Evolutionary conservation across 441 rosid species (phyloP), one percentile per base, ranked within the genome.

Genomic region (Dalechampia spathulata): DNA sequence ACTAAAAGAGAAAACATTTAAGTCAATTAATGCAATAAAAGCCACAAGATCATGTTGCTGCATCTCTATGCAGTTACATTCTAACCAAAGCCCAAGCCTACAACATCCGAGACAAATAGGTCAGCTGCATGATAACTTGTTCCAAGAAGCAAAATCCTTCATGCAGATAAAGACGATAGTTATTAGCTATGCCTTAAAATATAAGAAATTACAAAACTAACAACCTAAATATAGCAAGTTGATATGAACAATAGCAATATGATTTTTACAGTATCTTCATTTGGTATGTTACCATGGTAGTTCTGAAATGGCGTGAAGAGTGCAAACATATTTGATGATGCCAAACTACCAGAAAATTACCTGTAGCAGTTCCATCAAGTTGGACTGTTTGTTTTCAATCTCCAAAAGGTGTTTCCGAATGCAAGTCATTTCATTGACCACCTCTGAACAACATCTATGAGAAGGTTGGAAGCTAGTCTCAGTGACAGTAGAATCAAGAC

Each of bases 321-420:
- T 49, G 30, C 22, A 22, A 40, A 23, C 20, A 39, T 11, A 30
- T 49, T 14, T 17, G 30, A 16, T 5, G 40, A 6, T 26, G 16
- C 39, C 39, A 8, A 67, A 32, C 34, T 30, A 4, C 5, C 14
- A 28, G 49, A 26, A 17, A 30, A 23, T 55, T 75, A 91, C 98
- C 98, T 86, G 95, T 47, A 91, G 72, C 61, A 82, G 65, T 67
- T 88, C 93, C 75, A 88, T 72, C 64, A 88, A 55, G 58, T 55
- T 79, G 23, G 87, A 78, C 60, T 88, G 95, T 66, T 76, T 83
- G 64, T 68, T 79, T 68, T 88, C 96, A 23, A 91, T 81, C 60
- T 81, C 95, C 60, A 65, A 66, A 71, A 88, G 95, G 55, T 91
- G 93, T 68, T 82, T 81, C 64, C 76, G 81, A 26, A 91, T 77